Conservation (phyloP, 176 grass and related monocot species). For the Otatea glauca region DNA sequence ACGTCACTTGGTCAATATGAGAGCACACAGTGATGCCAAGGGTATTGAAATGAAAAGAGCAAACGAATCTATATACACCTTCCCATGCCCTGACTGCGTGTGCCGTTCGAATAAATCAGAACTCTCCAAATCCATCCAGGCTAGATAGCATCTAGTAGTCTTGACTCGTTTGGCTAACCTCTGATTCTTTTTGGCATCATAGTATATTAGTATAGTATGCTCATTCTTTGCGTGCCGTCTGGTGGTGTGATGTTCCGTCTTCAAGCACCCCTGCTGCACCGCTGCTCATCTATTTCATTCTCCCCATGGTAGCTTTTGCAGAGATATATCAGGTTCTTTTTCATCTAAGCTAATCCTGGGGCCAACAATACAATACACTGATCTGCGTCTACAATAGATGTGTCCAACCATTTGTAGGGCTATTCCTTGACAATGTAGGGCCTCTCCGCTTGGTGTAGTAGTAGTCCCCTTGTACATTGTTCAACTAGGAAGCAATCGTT, state of each 20-base stretch:
- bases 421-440: slow-evolving; percentile 17
- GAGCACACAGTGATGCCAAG: slow-evolving; percentile 82
- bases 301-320: slow-evolving; percentile 32
- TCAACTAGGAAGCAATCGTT: slow-evolving; percentile 22
- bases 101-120: slow-evolving; percentile 75
- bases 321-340: slow-evolving; percentile 36
- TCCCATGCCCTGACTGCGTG: slow-evolving; percentile 93
- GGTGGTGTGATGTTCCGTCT: slow-evolving; percentile 50
- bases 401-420: slow-evolving; percentile 38
- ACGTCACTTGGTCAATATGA: slow-evolving; percentile 81
- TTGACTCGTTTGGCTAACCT: slow-evolving; percentile 54
- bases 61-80: slow-evolving; percentile 88
- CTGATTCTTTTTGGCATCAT: slow-evolving; percentile 39
- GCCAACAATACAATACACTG: slow-evolving; percentile 59
- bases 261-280: slow-evolving; percentile 37
- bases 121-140: slow-evolving; percentile 54
- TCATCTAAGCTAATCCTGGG: slow-evolving; percentile 44
- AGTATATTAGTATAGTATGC: slow-evolving; percentile 34
- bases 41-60: slow-evolving; percentile 90
- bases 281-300: slow-evolving; percentile 31
- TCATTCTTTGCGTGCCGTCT: slow-evolving; percentile 67
- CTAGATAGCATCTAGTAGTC: slow-evolving; percentile 58
- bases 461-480: slow-evolving; percentile 49
- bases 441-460: slow-evolving; percentile 17
- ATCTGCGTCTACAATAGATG: slow-evolving; percentile 21